phyloP scores from a whole-genome alignment of 257 asterid species.

The Lavandula angustifolia region DNA sequence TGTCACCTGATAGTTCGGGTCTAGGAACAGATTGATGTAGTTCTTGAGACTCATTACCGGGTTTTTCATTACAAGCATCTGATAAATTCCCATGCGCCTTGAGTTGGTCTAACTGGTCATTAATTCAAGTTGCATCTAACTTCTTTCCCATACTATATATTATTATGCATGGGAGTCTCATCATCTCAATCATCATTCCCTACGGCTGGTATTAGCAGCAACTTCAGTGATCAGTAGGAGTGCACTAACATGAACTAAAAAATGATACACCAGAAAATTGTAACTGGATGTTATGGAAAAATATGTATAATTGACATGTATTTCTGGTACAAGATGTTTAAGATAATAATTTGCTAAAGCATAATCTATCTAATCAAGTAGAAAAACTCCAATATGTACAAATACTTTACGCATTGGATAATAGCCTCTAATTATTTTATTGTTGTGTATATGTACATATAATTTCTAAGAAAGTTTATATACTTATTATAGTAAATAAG shows the following conservation, averaged over 20 bases:
- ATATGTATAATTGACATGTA: background rate
- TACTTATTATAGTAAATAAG: background rate
- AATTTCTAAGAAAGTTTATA: background rate
- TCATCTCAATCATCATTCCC: conserved; percentile 72
- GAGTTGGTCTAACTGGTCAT: conserved; percentile 54
- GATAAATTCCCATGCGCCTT: conserved; percentile 46
- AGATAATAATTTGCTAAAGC: background rate
- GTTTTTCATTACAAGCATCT: conserved; percentile 46
- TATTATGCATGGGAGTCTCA: conserved; percentile 49
- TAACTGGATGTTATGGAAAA: conserved; percentile 6
- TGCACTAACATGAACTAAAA: background rate
- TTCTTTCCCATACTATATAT: conserved; percentile 39
- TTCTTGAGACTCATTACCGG: conserved; percentile 67
- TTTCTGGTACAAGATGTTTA: background rate
- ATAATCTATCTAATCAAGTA: too few species aligned
- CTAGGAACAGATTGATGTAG: conserved; percentile 55
- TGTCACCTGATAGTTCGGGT: conserved; percentile 58
- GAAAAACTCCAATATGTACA: too few species aligned
- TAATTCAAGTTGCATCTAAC: conserved; percentile 44
- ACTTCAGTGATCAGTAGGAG: conserved; percentile 25
- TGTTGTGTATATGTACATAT: background rate
- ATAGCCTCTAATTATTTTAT: background rate
- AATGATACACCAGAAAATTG: conserved; percentile 9
- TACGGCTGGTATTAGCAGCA: conserved; percentile 48
- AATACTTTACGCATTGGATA: too few species aligned